phyloP scores from a whole-genome alignment of 768 basidiomycete species.

The Boletellus ananiceps region DNA sequence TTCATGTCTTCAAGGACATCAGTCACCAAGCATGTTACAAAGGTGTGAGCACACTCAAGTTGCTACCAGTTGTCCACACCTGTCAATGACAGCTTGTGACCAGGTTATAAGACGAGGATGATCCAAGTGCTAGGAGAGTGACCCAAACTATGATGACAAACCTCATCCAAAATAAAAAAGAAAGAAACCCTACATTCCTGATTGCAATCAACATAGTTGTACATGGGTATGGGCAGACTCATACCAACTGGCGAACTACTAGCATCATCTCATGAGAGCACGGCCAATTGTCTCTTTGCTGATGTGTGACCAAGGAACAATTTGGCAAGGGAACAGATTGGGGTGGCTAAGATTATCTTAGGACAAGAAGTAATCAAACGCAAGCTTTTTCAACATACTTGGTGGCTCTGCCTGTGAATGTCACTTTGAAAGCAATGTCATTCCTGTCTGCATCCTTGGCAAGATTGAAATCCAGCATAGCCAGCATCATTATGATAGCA shows the following conservation, averaged over 20 bases:
- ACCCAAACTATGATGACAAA: no score
- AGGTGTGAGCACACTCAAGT: no score
- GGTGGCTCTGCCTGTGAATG: neutral
- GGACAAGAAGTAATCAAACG: neutral
- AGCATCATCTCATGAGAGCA: neutral
- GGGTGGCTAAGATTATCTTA: neutral
- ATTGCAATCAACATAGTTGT: no score
- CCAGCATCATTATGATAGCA: neutral
- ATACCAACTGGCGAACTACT: no score
- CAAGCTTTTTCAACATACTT: neutral
- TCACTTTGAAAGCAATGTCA: neutral
- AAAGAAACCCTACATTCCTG: neutral
- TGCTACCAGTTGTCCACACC: no score
- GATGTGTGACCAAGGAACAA: neutral
- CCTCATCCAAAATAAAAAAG: no score
- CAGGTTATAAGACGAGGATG: no score
- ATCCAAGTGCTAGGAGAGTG: no score
- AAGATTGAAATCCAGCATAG: slow-evolving; percentile 1
- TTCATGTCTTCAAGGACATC: no score
- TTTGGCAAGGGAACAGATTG: neutral
- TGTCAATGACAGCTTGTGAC: no score
- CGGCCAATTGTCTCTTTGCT: neutral
- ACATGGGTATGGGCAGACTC: no score
- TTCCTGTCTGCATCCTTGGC: neutral
- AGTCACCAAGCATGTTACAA: no score